Percentiles rank a stretch among this genome's conserved stretches.
Conservation (phyloP, 192 early-diverging fungal genomes). For the Backusella luteola region DNA sequence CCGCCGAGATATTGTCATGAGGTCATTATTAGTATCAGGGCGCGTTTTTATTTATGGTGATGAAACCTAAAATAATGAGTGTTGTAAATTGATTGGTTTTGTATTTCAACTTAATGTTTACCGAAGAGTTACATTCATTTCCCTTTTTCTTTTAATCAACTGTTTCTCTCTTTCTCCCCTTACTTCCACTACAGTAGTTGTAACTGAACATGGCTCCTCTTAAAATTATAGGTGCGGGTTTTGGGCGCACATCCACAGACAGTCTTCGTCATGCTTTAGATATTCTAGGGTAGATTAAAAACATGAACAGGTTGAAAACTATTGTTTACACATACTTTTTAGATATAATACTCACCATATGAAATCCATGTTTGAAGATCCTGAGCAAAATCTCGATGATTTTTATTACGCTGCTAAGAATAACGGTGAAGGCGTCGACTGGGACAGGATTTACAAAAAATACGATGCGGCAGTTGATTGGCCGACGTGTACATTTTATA, state of each 20-base stretch:
- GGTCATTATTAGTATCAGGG: too few species aligned
- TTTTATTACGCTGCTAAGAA: conserved; percentile 9
- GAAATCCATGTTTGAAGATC: conserved; percentile 10
- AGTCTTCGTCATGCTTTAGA: conserved; percentile 17
- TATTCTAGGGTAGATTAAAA: conserved; percentile 5
- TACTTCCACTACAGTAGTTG: too few species aligned
- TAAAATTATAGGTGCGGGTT: conserved; percentile 22
- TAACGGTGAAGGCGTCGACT: conserved; percentile 4
- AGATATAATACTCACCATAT: conserved; percentile 24
- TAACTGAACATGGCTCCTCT: conserved; percentile 7
- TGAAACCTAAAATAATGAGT: too few species aligned
- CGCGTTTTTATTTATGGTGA: too few species aligned
- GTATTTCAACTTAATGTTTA: too few species aligned
- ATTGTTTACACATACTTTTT: background rate
- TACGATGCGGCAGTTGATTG: conserved; percentile 23
- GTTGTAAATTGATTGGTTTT: too few species aligned
- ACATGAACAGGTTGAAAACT: background rate
- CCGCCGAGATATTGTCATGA: too few species aligned
- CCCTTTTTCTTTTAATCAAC: too few species aligned
- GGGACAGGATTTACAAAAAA: conserved; percentile 9
- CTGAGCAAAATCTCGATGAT: background rate
- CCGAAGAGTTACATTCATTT: too few species aligned
- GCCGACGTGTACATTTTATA: conserved; percentile 19
- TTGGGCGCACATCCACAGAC: conserved; percentile 22
- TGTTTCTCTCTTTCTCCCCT: too few species aligned